These are phyloP conservation scores for Clonostachys rosea DNA, from an alignment of 2,329 filamentous ascomycete species.

Conservation along the genomic window DNA sequence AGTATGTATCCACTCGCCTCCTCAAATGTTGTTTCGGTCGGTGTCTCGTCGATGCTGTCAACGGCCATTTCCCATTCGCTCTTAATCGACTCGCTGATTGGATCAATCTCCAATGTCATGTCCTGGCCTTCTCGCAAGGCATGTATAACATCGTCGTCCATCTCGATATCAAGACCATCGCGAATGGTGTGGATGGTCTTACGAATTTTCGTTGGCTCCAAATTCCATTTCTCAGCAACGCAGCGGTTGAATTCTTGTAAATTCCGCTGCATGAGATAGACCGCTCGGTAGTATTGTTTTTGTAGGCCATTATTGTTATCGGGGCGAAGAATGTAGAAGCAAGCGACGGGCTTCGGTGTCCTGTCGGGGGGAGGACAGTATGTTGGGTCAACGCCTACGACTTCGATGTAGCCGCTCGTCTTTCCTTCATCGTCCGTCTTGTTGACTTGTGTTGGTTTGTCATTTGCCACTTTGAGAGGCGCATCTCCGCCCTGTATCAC, in stretches of 20 bases:
- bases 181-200: constrained; percentile 69
- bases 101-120: constrained; percentile 67
- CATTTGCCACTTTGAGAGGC: constrained; percentile 33
- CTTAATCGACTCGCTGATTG: constrained; percentile 29
- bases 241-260: constrained; percentile 68
- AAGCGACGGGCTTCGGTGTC: constrained; percentile 70
- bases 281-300: constrained; percentile 67
- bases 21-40: too few species aligned
- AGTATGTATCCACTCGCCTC: too few species aligned
- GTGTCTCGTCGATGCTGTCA: constrained; percentile 21
- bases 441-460: constrained; percentile 47
- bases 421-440: constrained; percentile 58
- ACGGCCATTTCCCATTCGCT: constrained; percentile 60
- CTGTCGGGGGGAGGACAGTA: constrained; percentile 78
- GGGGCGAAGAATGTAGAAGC: constrained; percentile 72
- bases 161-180: constrained; percentile 73
- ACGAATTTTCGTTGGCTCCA: constrained; percentile 68
- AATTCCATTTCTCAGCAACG: constrained; percentile 73
- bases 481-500: constrained; percentile 44
- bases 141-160: constrained; percentile 85
- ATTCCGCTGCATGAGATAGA: constrained; percentile 79
- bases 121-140: constrained; percentile 88
- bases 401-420: constrained; percentile 82
- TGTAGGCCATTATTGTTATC: constrained; percentile 31
- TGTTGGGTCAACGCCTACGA: constrained; percentile 78